Evolutionary conservation across 345 rosid species (phyloP).

Genomic region (Citrus unshiu): DNA sequence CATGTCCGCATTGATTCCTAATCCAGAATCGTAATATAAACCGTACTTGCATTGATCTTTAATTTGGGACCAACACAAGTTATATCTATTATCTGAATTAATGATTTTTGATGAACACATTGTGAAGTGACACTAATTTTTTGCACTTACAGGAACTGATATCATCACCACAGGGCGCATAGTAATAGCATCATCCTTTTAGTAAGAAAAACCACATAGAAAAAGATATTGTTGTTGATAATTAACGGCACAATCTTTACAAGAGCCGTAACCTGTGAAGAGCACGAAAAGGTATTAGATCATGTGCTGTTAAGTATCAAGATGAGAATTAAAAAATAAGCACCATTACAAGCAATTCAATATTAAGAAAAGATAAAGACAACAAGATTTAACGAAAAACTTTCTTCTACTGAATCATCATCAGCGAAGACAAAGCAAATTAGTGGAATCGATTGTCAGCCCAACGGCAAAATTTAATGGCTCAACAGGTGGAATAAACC

Average conservation of each 20-base stretch:
- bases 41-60: no score
- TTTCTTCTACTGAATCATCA: background rate
- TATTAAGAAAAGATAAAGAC: background rate
- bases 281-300: background rate
- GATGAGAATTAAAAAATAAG: background rate
- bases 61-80: no score
- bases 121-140: no score
- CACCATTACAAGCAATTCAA: background rate
- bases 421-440: background rate
- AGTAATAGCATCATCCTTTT: no score
- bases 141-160: no score
- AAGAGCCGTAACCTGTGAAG: background rate
- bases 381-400: background rate
- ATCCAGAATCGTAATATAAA: no score
- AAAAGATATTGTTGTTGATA: no score
- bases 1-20: no score
- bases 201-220: no score
- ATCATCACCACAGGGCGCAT: no score
- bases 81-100: no score
- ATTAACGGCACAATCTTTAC: background rate
- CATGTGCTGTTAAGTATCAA: background rate
- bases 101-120: no score
- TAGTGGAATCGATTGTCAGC: background rate
- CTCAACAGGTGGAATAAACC: background rate
- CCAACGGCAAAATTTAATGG: background rate